A percentile compares a stretch with the other conserved stretches of the same genome.
These are phyloP conservation scores for Ceratocystis ficicola DNA, from an alignment of 2,329 filamentous ascomycete genomes.

Conservation along the genomic window DNA sequence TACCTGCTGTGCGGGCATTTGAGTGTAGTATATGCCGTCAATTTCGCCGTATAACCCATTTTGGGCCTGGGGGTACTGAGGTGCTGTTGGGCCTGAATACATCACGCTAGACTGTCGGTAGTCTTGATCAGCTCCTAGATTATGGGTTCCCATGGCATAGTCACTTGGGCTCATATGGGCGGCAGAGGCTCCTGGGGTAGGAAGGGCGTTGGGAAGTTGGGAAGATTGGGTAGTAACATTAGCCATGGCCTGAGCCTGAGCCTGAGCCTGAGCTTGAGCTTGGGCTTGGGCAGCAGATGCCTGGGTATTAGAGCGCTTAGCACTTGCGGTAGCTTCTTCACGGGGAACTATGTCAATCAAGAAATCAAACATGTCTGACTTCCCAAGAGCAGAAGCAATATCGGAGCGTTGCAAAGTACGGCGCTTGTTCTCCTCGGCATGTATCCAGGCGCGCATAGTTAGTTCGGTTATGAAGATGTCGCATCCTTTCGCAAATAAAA, in stretches of 20 bases:
- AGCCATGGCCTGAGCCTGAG: slow-evolving; percentile 13
- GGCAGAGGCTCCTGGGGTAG: slow-evolving; percentile 1
- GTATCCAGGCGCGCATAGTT: slow-evolving; percentile 99
- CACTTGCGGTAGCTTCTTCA: slow-evolving; percentile 77
- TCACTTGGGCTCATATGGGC: slow-evolving; percentile 30
- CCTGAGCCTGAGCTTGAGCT: slow-evolving; percentile 16
- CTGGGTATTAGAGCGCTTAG: slow-evolving; percentile 58
- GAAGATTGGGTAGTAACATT: slow-evolving; percentile 1
- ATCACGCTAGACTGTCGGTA: slow-evolving; percentile 63
- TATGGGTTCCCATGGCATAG: slow-evolving; percentile 51
- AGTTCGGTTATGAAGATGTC: slow-evolving; percentile 99
- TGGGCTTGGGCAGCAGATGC: slow-evolving; percentile 30
- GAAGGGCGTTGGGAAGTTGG: neutral
- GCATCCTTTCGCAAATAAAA: slow-evolving; percentile 94
- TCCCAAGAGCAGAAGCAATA: slow-evolving; percentile 87
- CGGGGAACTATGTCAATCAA: slow-evolving; percentile 96
- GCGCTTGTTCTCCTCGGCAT: slow-evolving; percentile 97
- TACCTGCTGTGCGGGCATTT: slow-evolving; percentile 76
- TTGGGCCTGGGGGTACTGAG: slow-evolving; percentile 65
- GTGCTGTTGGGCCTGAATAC: slow-evolving; percentile 68
- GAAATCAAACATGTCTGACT: slow-evolving; percentile 99
- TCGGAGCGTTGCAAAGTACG: slow-evolving; percentile 90
- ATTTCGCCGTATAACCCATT: slow-evolving; percentile 70
- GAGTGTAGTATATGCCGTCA: slow-evolving; percentile 76
- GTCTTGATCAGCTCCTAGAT: slow-evolving; percentile 57